A percentile compares a stretch with the other conserved stretches of the same genome.
Conservation (phyloP, 331 rosid genomes). For the Malus hybrid region DNA sequence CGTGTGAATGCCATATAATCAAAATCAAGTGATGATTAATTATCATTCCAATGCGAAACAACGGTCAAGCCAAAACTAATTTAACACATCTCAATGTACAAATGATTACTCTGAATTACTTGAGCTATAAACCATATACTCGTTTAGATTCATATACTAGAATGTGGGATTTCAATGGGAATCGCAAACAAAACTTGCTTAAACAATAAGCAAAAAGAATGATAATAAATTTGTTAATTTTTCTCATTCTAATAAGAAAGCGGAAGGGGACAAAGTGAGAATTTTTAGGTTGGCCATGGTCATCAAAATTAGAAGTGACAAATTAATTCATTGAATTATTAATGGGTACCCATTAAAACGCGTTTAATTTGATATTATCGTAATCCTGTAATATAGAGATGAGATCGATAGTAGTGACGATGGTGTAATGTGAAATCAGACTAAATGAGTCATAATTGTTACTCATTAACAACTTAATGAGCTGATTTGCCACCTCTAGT, state of each 20-base stretch:
- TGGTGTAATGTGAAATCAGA: no score
- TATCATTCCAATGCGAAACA: neutral
- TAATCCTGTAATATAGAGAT: no score
- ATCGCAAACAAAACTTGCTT: neutral
- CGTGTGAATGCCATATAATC: neutral
- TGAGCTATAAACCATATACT: neutral
- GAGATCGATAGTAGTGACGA: no score
- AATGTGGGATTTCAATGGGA: neutral
- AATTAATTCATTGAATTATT: no score
- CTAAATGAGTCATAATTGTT: no score
- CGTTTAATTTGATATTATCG: no score
- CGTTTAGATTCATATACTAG: neutral
- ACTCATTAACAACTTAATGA: no score
- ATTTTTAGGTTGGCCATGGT: neutral
- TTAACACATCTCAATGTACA: neutral
- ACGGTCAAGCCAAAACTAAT: neutral
- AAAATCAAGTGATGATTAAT: neutral
- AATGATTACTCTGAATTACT: no score
- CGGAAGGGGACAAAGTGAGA: neutral
- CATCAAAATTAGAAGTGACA: neutral
- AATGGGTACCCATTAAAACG: no score
- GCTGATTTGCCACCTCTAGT: no score
- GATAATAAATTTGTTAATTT: neutral
- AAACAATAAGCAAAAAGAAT: neutral
- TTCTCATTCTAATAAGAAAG: neutral